These are phyloP conservation scores for Calycina herbarum DNA, from an alignment of 2,329 filamentous ascomycete species.

Conservation along the genomic window DNA sequence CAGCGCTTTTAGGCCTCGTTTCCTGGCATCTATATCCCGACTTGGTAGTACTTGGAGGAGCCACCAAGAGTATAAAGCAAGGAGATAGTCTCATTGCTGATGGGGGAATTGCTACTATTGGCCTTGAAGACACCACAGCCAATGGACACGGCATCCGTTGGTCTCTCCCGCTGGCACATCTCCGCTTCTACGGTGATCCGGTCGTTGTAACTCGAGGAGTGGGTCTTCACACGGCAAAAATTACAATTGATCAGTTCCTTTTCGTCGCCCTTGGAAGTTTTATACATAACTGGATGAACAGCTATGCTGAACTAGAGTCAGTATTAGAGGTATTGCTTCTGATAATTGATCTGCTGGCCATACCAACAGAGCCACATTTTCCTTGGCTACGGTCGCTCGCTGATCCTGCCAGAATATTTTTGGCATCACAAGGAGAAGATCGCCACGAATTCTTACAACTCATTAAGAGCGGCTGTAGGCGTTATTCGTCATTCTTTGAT, in stretches of 20 bases:
- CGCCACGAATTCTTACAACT: too few species aligned
- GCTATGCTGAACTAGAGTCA: too few species aligned
- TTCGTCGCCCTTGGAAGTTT: background rate
- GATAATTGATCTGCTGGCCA: too few species aligned
- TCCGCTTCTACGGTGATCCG: conserved; percentile 15
- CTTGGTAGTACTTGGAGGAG: conserved; percentile 11
- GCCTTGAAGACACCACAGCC: background rate
- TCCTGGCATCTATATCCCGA: conserved; percentile 29
- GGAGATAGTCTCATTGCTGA: conserved; percentile 21
- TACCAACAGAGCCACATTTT: too few species aligned
- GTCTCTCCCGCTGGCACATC: conserved; percentile 8
- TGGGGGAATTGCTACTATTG: conserved; percentile 26
- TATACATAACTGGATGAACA: too few species aligned
- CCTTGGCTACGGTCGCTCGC: too few species aligned
- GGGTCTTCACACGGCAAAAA: background rate
- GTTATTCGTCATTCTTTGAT: too few species aligned
- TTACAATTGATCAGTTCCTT: background rate
- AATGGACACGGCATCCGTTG: conserved; percentile 16
- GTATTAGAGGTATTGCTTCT: too few species aligned
- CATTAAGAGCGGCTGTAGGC: too few species aligned
- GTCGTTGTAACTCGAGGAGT: conserved; percentile 10
- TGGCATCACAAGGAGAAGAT: too few species aligned
- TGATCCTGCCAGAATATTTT: too few species aligned
- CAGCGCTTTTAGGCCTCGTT: conserved; percentile 20
- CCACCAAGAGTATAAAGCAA: conserved; percentile 17